Evolutionary conservation across 805 yeast genomes (phyloP), one percentile per base, ranked within the genome.

Genomic region (Starmerella bacillaris): DNA sequence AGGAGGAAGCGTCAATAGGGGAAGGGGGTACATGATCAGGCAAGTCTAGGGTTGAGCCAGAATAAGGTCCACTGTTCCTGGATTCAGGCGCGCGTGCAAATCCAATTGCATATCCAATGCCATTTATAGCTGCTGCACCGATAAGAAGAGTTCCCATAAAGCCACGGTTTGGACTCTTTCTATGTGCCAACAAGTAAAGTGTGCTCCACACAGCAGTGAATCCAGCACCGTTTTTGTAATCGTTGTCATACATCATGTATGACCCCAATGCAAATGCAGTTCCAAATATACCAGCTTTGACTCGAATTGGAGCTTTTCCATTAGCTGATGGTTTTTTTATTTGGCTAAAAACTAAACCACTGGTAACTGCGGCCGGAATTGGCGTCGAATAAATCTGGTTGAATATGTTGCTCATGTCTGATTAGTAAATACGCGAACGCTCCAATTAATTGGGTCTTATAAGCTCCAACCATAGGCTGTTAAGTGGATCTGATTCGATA

Each of bases 201-300:
- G 45, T 36, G 11, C 50, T 42, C 51, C 51, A 48, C 16, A 47
- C 49, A 3, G 50, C 37, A 2, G 41, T 39, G 37, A 46, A 49
- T 4, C 53, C 53, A 5, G 53, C 40, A 14, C 51, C 53, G 30
- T 49, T 47, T 26, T 45, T 43, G 30, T 42, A 41, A 40, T 49
- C 53, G 27, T 50, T 50, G 38, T 49, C 53, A 30, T 37, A 22
- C 41, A 49, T 47, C 50, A 49, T 49, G 32, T 21, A 44, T 9
- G 53, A 37, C 16, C 53, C 53, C 16, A 45, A 35, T n/a, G 44
- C 49, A 16, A 37, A 47, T 12, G 49, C 49, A 1, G 43, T 46
- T 4, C 53, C 53, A 30, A 49, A 49, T 3, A 44, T 47, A 5
- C 44, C 49, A 20, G 37, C 37, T 31, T 36, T 40, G 15, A 42